These are phyloP conservation scores for Rachicladosporium sp. DNA, from an alignment of 2,329 filamentous ascomycete species.

Conservation along the genomic window DNA sequence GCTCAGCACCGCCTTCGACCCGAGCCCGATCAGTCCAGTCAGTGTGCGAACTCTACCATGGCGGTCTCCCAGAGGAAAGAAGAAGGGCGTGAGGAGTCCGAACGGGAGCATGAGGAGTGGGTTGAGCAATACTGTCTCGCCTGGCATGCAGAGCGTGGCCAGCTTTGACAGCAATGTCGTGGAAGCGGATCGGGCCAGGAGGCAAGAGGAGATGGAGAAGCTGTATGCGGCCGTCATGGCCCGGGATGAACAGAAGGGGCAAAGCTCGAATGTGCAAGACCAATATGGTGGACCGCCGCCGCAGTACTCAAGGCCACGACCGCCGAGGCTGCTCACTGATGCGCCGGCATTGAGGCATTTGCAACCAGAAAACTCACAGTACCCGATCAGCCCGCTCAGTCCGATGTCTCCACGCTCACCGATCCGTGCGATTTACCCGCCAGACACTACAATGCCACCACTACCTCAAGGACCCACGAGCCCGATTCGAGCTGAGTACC, in stretches of 20 bases:
- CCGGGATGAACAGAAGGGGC: constrained; percentile 51
- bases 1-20: constrained; percentile 21
- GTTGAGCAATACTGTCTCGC: constrained; percentile 33
- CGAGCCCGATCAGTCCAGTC: constrained; percentile 22
- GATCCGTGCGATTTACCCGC: constrained; percentile 37
- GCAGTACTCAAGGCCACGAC: constrained; percentile 6
- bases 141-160: constrained; percentile 45
- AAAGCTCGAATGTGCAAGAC: constrained; percentile 1
- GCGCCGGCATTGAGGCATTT: constrained; percentile 16
- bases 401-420: constrained; percentile 26
- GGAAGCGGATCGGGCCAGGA: constrained; percentile 58
- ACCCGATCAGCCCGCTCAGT: constrained; percentile 22
- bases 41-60: constrained; percentile 15
- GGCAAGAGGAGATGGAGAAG: constrained; percentile 73
- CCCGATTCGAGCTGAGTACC: constrained; percentile 17
- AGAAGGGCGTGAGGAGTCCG: constrained; percentile 16
- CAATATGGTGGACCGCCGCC: constrained; percentile 5
- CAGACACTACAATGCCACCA: constrained; percentile 16
- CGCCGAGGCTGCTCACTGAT: constrained; percentile 15
- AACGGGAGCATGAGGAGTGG: constrained; percentile 19
- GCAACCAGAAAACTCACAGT: constrained; percentile 6
- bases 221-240: constrained; percentile 89
- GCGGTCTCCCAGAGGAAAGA: constrained; percentile 13
- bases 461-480: constrained; percentile 14
- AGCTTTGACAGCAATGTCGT: constrained; percentile 69